phyloP scores from a whole-genome alignment of 1,284 basidiomycete genomes.

The Cerrena zonata region DNA sequence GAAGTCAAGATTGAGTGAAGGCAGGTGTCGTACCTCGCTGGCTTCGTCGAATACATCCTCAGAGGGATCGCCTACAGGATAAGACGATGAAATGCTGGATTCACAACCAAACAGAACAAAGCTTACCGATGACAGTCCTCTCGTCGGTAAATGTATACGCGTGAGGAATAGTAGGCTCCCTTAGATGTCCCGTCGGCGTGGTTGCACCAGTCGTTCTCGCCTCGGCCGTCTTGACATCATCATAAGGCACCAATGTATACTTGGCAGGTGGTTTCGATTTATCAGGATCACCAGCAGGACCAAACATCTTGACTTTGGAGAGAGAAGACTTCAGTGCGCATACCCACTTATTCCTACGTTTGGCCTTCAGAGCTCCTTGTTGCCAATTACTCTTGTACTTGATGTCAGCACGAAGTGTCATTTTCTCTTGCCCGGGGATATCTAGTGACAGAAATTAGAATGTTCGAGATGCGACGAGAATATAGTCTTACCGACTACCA shows the following conservation, averaged over 20 bases:
- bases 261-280: conserved; percentile 46
- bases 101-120: background rate
- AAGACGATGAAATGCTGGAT: background rate
- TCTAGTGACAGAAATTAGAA: no score
- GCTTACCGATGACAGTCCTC: conserved; percentile 47
- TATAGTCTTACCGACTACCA: conserved; percentile 47
- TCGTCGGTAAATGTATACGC: conserved; percentile 50
- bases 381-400: conserved; percentile 90
- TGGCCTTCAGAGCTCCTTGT: conserved; percentile 70
- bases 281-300: conserved; percentile 65
- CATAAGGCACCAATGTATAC: conserved; percentile 72
- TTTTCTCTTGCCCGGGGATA: conserved; percentile 77
- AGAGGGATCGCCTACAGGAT: conserved; percentile 38
- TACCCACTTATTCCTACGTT: conserved; percentile 87
- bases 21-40: conserved; percentile 33
- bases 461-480: no score
- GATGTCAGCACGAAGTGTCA: conserved; percentile 78
- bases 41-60: conserved; percentile 52
- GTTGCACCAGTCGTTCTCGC: conserved; percentile 17
- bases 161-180: conserved; percentile 19
- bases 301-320: conserved; percentile 68
- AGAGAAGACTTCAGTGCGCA: conserved; percentile 78
- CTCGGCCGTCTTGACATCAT: conserved; percentile 47
- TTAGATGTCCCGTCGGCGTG: conserved; percentile 14
- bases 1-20: background rate